Evolutionary conservation across 306 rosid genomes (phyloP), one percentile per base, ranked within the genome.

Genomic region (Lathyrus oleraceus): DNA sequence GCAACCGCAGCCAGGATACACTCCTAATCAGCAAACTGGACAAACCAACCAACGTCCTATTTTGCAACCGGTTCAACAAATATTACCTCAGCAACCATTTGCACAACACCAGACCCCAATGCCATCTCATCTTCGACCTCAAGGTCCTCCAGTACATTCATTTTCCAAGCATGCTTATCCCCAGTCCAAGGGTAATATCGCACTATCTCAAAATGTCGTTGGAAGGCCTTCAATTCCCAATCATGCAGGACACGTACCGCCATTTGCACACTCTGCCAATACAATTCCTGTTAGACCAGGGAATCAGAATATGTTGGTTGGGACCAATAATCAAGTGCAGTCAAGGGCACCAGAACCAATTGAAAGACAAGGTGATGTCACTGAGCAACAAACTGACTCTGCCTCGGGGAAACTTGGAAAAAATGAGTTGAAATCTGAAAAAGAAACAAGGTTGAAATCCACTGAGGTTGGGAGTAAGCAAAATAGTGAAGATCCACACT

Each of bases 21-120:
- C 75, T 58, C 86, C 76, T 68, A 79, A 77, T 71, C 99, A 85
- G 62, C 96, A 81, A 54, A 71, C 92, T 78, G 86, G 85, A 35
- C 95, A 84, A 64, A 64, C 75, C 61, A 81, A 73, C 70, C 92
- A 83, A 60, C 93, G 76, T 25, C 88, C 97, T 67, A 53, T 56
- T 61, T 32, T 83, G 84, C 96, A 80, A 74, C 78, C 81, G 5
- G 85, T 39, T 72, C 95, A 84, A 56, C 96, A 84, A 62, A 74
- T 70, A 66, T 67, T 73, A 67, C 87, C 81, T 62, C 91, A 82
- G 47, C 92, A 85, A 69, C 77, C 89, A 23, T 78, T 67, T 73
- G 28, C 79, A 25, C 97, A 83, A 56, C 88, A 86, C 72, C 89
- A 83, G 69, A 75, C 75, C 52, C 76, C 83, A 42, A 76, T 84